Conservation (phyloP, 169 alveolate species). For the Eimeria falciformis region DNA sequence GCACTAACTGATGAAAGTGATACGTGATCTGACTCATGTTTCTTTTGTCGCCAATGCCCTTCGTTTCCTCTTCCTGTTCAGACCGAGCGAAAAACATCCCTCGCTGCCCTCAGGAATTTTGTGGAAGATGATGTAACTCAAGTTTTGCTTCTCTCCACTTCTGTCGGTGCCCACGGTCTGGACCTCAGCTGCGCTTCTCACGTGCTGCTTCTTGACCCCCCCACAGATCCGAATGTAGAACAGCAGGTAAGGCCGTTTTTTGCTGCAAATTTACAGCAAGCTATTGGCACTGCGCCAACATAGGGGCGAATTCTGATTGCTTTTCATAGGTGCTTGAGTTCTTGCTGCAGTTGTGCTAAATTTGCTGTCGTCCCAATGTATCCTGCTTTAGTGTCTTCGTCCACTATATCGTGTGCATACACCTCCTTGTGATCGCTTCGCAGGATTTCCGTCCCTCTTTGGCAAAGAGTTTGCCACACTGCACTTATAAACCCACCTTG, state of each 20-base stretch:
- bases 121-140: conserved; percentile 44
- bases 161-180: conserved; percentile 76
- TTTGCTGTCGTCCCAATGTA: neutral
- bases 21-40: neutral
- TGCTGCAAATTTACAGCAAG: neutral
- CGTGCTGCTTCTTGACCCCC: conserved; percentile 76
- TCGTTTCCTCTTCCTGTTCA: neutral
- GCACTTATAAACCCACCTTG: neutral
- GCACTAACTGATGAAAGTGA: neutral
- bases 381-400: neutral
- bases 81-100: neutral
- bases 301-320: no score
- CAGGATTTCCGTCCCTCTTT: neutral
- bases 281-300: conserved; percentile 7
- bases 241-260: conserved; percentile 54
- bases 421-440: no score
- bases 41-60: neutral
- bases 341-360: neutral
- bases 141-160: conserved; percentile 67
- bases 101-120: conserved; percentile 52
- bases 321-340: no score
- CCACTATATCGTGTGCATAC: no score
- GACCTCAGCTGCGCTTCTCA: conserved; percentile 78
- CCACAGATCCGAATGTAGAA: conserved; percentile 74
- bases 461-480: neutral